Evolutionary conservation across 106 monocot genomes (phyloP), one percentile per base, ranked within the genome.

Genomic region (Allium cepa): DNA sequence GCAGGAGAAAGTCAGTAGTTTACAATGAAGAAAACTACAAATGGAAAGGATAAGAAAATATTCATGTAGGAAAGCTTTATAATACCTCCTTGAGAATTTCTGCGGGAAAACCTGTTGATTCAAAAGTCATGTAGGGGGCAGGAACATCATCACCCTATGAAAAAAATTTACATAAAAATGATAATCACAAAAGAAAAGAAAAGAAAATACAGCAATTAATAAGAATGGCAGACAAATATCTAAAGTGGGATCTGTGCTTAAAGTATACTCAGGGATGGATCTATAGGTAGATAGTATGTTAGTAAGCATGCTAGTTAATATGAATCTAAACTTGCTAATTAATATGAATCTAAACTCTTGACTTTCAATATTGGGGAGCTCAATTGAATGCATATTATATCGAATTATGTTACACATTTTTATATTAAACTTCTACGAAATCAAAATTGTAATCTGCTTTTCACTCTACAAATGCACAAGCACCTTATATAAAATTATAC

Each of bases 61-160:
- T 12, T 4, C 47, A 10, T 49, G 8, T 11, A 8, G 16, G 15
- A 52, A 14, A 67, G 26, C 55, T 61, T 11, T 64, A 64, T 48
- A 9, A 70, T 81, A 93, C 92, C 92, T 88, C 92, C 71, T 79
- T 88, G 36, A 88, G 80, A 55, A 93, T 85, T 66, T 93, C 92
- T 12, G 80, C 70, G 26, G 88, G 83, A 59, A 93, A 93, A 36
- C 78, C 78, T 64, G 88, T 80, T 14, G 83, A 72, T 56, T 93
- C 85, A 79, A 88, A 93, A 60, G 88, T 81, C 36, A 77, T 74
- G 65, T 77, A 80, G 64, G 92, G 92, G 66, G 76, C 72, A 15
- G 92, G 92, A 50, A 81, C 80, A 77, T 93, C 81, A 62, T 83
- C 83, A 48, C 92, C 92, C 92, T 93, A 61, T 53, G 49, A 51